phyloP scores from a whole-genome alignment of 805 yeast species.

The Candida orba region DNA sequence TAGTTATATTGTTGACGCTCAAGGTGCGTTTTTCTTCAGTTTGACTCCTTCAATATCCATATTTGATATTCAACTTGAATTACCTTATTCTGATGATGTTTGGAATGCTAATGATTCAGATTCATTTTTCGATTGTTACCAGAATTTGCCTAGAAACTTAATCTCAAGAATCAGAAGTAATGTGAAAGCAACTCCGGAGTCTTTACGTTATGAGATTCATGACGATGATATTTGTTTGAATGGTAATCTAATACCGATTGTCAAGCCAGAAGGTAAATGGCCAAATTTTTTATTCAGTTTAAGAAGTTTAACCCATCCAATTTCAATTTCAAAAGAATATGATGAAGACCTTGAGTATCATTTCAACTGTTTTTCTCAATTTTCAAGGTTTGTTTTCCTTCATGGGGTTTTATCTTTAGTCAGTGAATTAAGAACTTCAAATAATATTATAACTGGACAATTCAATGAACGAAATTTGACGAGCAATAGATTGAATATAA shows the following conservation, averaged over 20 bases:
- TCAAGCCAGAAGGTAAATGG: constrained; percentile 28
- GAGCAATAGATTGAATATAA: constrained; percentile 19
- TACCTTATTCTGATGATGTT: constrained; percentile 39
- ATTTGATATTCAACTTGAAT: constrained; percentile 37
- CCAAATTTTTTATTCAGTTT: constrained; percentile 31
- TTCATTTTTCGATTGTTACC: constrained; percentile 13
- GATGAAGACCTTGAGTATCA: constrained; percentile 21
- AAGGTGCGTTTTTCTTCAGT: constrained; percentile 28
- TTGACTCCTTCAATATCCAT: constrained; percentile 25
- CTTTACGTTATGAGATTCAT: constrained; percentile 6
- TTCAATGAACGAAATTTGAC: constrained; percentile 15
- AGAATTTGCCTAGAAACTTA: not conserved
- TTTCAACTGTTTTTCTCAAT: constrained; percentile 29
- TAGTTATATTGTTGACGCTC: constrained; percentile 36
- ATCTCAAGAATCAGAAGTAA: constrained; percentile 1
- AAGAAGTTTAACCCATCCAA: constrained; percentile 27
- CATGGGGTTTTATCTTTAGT: constrained; percentile 28
- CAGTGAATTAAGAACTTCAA: constrained; percentile 21
- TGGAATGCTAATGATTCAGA: constrained; percentile 30
- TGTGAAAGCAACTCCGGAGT: not conserved
- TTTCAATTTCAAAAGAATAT: constrained; percentile 17
- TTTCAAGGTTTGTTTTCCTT: constrained; percentile 27
- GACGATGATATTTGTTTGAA: constrained; percentile 10
- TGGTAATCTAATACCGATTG: constrained; percentile 20
- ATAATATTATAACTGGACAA: not conserved